Conservation (phyloP, 208 protist species). For the Crithidia fasciculata region DNA sequence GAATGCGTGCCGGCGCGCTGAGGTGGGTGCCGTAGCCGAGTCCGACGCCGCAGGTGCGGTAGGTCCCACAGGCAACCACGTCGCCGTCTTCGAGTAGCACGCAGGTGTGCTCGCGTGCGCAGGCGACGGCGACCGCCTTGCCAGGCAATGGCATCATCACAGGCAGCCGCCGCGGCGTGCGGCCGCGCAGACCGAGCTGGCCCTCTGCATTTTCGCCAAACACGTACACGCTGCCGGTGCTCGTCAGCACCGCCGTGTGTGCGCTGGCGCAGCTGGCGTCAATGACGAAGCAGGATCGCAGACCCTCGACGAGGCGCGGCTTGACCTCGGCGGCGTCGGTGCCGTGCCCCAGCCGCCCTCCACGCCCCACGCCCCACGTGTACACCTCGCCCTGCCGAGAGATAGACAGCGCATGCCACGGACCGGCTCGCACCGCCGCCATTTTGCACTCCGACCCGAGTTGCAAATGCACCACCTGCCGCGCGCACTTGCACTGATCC, state of each 20-base stretch:
- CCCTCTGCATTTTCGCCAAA: slow-evolving; percentile 72
- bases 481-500: slow-evolving; percentile 41
- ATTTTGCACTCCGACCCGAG: slow-evolving; percentile 2
- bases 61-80: slow-evolving; percentile 67
- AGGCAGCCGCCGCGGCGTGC: slow-evolving; percentile 29
- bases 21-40: slow-evolving; percentile 46
- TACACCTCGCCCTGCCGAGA: slow-evolving; percentile 54
- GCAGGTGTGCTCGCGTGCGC: slow-evolving; percentile 63
- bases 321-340: slow-evolving; percentile 35
- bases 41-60: slow-evolving; percentile 48
- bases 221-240: slow-evolving; percentile 61
- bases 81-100: slow-evolving; percentile 76
- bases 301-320: slow-evolving; percentile 54
- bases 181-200: slow-evolving; percentile 61
- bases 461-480: slow-evolving; percentile 34
- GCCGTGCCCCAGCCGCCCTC: slow-evolving; percentile 77
- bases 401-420: slow-evolving; percentile 68
- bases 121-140: slow-evolving; percentile 60
- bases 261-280: slow-evolving; percentile 64
- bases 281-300: slow-evolving; percentile 44
- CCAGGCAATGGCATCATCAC: slow-evolving; percentile 45
- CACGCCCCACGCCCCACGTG: slow-evolving; percentile 70
- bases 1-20: slow-evolving; percentile 41
- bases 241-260: slow-evolving; percentile 70
- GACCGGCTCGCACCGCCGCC: slow-evolving; percentile 50